Conservation (phyloP, 208 protist genomes). For the Trypanosoma theileri region DNA sequence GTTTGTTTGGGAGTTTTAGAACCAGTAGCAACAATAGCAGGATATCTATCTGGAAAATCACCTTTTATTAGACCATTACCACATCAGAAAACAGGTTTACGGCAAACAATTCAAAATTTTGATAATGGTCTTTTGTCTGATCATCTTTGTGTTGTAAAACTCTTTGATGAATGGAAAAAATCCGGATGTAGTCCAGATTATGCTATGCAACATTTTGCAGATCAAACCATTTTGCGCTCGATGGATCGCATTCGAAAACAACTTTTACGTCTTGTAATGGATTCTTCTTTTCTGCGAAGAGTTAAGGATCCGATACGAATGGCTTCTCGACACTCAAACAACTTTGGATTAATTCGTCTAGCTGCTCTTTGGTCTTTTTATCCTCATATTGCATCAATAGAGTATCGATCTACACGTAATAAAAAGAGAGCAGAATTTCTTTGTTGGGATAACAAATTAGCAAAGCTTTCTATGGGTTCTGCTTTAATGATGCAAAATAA, state of each 20-base stretch:
- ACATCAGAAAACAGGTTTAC: constrained; percentile 45
- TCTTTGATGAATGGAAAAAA: constrained; percentile 72
- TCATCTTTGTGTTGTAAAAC: constrained; percentile 67
- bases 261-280: constrained; percentile 67
- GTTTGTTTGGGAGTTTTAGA: constrained; percentile 87
- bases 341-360: constrained; percentile 71
- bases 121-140: constrained; percentile 71
- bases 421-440: constrained; percentile 50
- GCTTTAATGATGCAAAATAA: constrained; percentile 48
- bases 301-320: constrained; percentile 39
- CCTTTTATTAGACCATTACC: constrained; percentile 71
- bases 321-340: constrained; percentile 65
- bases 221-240: constrained; percentile 68
- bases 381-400: constrained; percentile 69
- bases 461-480: constrained; percentile 49
- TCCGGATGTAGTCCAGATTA: constrained; percentile 59
- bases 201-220: constrained; percentile 66
- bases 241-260: constrained; percentile 83
- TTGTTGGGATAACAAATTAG: constrained; percentile 84
- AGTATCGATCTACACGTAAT: constrained; percentile 63
- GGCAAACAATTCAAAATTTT: constrained; percentile 42
- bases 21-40: constrained; percentile 84
- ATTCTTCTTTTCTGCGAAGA: constrained; percentile 58
- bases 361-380: constrained; percentile 82
- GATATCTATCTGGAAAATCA: constrained; percentile 80